Evolutionary conservation across 192 early-diverging fungal species (phyloP), one percentile per base, ranked within the genome.

Genomic region (Coemansia sp.): DNA sequence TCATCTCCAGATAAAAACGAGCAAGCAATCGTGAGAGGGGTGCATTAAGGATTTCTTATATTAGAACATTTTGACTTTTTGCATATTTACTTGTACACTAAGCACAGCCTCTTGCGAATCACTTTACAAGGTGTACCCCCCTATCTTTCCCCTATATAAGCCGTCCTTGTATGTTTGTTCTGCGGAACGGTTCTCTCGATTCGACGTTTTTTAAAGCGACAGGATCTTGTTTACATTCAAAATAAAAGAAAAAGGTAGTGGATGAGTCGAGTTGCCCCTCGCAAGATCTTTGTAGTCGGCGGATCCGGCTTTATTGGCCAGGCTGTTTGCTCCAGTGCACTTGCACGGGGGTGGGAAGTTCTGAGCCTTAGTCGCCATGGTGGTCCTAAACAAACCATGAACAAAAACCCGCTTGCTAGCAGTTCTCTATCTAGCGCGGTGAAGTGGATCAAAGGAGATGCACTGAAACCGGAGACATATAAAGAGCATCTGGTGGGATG

Each of bases 371-470:
- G 78, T 35, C 85, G 84, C 63, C 80, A 78, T 44, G 83, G 81
- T 12, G 73, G 81, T 0, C 85, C 88, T 0, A 55, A 26, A 7
- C 38, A 62, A 56, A 21, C 11, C 2, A 16, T 66, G 21, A 23
- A 64, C 26, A 26, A 41, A 18, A 9, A 15, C 57, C 0, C 35
- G 4, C n/a, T 34, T 2, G 15, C 30, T 21, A 16, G 6, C 16
- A 10, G 9, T n/a, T 21, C 39, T 36, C 18, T 48, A 16, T 46
- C 53, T 65, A 76, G 43, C 7, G 21, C 51, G 21, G 84, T 89
- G 24, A 63, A 82, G 45, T 91, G 89, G 91, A 80, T 84, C 26
- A 65, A 80, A 62, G 91, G 88, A 38, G 86, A 90, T 61, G 88
- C 88, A 23, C 68, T 89, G 55, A 76, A 86, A 23, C 89, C 91